Percentiles rank a stretch among this genome's conserved stretches.
Conservation (phyloP, 2,329 filamentous ascomycete species). For the Boeremia lycopersici region DNA sequence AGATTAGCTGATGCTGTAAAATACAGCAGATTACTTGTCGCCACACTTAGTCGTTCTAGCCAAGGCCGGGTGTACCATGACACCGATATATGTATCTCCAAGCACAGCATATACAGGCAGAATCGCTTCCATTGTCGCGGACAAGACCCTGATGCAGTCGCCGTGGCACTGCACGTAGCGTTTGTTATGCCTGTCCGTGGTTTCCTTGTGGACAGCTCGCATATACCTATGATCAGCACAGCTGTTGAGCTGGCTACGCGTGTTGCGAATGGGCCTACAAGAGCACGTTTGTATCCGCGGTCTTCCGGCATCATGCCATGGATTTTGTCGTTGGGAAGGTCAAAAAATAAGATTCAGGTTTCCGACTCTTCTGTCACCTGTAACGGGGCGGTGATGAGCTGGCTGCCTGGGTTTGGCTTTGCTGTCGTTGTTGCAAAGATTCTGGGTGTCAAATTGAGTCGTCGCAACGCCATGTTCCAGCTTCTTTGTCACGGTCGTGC, state of each 20-base stretch:
- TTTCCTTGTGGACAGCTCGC: background rate
- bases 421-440: background rate
- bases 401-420: background rate
- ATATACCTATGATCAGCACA: background rate
- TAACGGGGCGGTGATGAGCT: background rate
- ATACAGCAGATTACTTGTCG: background rate
- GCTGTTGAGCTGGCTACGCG: slow-evolving; percentile 7
- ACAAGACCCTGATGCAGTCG: slow-evolving; percentile 3
- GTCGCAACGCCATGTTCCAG: background rate
- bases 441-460: background rate
- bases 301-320: background rate
- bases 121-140: slow-evolving; percentile 4
- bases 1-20: slow-evolving; percentile 3
- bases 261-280: background rate
- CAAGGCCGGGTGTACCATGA: background rate
- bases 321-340: background rate
- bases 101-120: background rate
- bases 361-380: background rate
- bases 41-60: background rate
- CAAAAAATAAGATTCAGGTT: background rate
- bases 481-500: background rate
- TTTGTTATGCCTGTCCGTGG: background rate
- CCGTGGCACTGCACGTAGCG: background rate
- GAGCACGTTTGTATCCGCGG: background rate
- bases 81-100: background rate